phyloP scores from a whole-genome alignment of 177 flowering plant species.

The Telopea speciosissima region DNA sequence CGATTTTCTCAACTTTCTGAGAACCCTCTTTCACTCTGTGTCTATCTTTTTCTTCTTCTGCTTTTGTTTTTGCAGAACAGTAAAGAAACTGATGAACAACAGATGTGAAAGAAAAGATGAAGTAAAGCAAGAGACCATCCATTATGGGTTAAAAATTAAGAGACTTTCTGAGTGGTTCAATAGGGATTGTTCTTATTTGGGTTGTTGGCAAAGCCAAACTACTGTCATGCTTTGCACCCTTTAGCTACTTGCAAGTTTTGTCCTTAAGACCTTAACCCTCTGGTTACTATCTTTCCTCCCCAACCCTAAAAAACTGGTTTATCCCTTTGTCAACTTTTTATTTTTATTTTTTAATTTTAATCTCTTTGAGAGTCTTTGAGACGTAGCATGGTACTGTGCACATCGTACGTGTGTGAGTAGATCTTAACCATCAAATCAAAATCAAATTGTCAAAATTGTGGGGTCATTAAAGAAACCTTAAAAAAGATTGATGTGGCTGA shows the following conservation, averaged over 20 bases:
- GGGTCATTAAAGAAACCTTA: too few species aligned
- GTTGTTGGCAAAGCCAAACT: constrained; percentile 13
- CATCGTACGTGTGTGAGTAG: not conserved
- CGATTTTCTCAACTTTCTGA: not conserved
- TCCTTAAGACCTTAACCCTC: not conserved
- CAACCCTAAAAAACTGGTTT: too few species aligned
- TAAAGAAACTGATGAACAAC: constrained; percentile 1
- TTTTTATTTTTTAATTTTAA: too few species aligned
- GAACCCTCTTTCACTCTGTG: too few species aligned
- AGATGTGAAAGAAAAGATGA: constrained; percentile 2
- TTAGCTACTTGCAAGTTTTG: not conserved
- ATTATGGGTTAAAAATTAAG: constrained; percentile 9
- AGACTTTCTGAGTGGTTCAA: constrained; percentile 14
- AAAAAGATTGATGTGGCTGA: too few species aligned
- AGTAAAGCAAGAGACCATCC: not conserved
- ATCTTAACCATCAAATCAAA: constrained; percentile 16
- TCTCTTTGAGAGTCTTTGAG: not conserved
- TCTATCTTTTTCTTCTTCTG: not conserved
- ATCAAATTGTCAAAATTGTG: not conserved
- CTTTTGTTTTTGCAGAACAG: not conserved
- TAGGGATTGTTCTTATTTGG: constrained; percentile 4
- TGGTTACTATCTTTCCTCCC: not conserved
- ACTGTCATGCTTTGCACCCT: not conserved
- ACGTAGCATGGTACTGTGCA: not conserved
- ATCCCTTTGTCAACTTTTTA: not conserved